Conservation (phyloP, 305 asterid genomes). For the Rubia tinctorum region DNA sequence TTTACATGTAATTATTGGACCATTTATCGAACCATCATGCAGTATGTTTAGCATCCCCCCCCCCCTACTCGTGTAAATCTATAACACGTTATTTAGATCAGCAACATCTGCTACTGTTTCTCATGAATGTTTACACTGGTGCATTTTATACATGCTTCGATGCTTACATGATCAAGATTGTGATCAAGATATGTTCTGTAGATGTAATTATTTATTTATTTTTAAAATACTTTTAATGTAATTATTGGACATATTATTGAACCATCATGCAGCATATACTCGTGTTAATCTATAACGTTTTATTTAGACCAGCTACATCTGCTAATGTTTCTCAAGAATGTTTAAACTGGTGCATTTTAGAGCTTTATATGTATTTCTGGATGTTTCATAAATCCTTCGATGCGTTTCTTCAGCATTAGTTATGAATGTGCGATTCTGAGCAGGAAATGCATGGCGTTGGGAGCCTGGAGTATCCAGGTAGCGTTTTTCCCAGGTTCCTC, state of each 20-base stretch:
- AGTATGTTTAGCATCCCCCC: no score
- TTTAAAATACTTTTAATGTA: no score
- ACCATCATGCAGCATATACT: not conserved
- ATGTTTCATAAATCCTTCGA: not conserved
- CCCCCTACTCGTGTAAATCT: not conserved
- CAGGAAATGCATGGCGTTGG: constrained; percentile 55
- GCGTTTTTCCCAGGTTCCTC: constrained; percentile 70
- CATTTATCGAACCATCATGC: not conserved
- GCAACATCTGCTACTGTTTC: no score
- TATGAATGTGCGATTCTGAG: constrained; percentile 11
- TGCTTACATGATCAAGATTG: no score
- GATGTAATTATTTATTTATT: no score
- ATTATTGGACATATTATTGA: not conserved
- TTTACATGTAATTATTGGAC: not conserved
- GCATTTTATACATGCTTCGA: not conserved
- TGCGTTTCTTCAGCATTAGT: not conserved
- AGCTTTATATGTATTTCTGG: not conserved
- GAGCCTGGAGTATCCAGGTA: constrained; percentile 43
- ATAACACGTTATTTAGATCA: not conserved
- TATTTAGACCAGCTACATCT: no score
- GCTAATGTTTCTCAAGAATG: no score
- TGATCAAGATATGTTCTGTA: no score
- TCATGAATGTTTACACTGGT: not conserved
- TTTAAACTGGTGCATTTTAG: not conserved
- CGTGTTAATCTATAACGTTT: not conserved